These are phyloP conservation scores for Neonectria faginata DNA, from an alignment of 2,329 filamentous ascomycete species.

Conservation along the genomic window DNA sequence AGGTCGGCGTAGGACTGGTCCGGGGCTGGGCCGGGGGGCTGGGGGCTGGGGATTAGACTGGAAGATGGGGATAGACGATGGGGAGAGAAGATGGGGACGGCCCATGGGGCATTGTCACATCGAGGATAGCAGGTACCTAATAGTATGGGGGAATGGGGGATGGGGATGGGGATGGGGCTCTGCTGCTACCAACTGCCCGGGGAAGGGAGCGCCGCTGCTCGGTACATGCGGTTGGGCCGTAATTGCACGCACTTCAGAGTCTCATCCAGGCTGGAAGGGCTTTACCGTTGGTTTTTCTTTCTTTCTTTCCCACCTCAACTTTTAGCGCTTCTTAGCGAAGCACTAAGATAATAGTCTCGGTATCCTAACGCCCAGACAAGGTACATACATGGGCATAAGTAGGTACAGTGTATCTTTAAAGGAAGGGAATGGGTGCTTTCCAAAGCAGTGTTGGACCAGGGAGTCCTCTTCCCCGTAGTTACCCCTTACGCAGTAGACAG, in stretches of 20 bases:
- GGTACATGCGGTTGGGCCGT: slow-evolving; percentile 24
- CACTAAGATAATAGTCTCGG: background rate
- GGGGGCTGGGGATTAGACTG: slow-evolving; percentile 23
- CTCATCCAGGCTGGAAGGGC: background rate
- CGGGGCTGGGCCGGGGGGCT: slow-evolving; percentile 40
- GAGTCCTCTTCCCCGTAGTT: no score
- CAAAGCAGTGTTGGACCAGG: no score
- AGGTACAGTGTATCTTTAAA: no score
- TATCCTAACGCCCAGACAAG: background rate
- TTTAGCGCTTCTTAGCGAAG: slow-evolving; percentile 6
- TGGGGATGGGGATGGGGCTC: slow-evolving; percentile 45
- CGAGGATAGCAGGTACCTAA: slow-evolving; percentile 7
- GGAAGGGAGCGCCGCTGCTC: slow-evolving; percentile 30
- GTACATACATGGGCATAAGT: no score
- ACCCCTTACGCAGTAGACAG: no score
- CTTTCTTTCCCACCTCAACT: background rate
- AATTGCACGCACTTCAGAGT: slow-evolving; percentile 1
- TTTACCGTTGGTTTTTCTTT: background rate
- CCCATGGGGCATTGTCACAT: slow-evolving; percentile 18
- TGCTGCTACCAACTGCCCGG: slow-evolving; percentile 27
- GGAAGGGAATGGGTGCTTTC: no score
- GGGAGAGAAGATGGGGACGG: background rate
- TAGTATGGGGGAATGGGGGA: slow-evolving; percentile 43
- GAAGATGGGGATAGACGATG: slow-evolving; percentile 30
- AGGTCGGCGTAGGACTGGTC: slow-evolving; percentile 36